A percentile compares a stretch with the other conserved stretches of the same genome.
phyloP scores from a whole-genome alignment of 208 protist species.

The Leishmania guyanensis region DNA sequence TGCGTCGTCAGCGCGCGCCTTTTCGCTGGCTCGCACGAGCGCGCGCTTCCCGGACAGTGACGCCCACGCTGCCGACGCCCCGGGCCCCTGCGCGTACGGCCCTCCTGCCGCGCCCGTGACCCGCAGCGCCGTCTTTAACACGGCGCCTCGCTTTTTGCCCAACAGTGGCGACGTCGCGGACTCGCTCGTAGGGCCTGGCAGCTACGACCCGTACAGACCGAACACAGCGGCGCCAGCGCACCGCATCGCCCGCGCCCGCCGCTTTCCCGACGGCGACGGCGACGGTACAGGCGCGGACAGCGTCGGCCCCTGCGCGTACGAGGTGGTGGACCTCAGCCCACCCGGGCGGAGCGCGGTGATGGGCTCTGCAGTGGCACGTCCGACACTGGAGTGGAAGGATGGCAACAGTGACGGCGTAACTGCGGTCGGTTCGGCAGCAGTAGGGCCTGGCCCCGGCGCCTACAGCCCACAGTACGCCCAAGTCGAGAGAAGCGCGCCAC shows the following conservation, averaged over 20 bases:
- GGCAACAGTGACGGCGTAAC: neutral
- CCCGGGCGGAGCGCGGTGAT: conserved; percentile 31
- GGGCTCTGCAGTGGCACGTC: conserved; percentile 28
- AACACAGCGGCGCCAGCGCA: neutral
- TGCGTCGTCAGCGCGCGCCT: conserved; percentile 6
- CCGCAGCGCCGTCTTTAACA: conserved; percentile 32
- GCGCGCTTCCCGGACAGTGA: conserved; percentile 16
- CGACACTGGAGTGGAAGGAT: neutral
- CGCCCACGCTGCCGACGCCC: conserved; percentile 3
- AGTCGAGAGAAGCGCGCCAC: conserved; percentile 18
- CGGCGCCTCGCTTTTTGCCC: conserved; percentile 35
- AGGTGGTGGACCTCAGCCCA: conserved; percentile 32
- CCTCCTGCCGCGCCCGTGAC: neutral
- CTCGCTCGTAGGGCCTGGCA: conserved; percentile 42
- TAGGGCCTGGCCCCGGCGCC: conserved; percentile 38
- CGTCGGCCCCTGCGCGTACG: conserved; percentile 32
- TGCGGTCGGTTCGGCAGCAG: neutral
- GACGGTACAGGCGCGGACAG: neutral
- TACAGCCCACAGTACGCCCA: conserved; percentile 37
- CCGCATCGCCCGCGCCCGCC: conserved; percentile 18
- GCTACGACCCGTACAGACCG: conserved; percentile 39
- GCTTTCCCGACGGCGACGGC: conserved; percentile 4
- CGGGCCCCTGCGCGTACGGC: conserved; percentile 41
- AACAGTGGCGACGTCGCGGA: conserved; percentile 3
- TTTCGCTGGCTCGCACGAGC: conserved; percentile 28